Evolutionary conservation across 306 rosid species (phyloP).

Genomic region (Cucurbita pepo): DNA sequence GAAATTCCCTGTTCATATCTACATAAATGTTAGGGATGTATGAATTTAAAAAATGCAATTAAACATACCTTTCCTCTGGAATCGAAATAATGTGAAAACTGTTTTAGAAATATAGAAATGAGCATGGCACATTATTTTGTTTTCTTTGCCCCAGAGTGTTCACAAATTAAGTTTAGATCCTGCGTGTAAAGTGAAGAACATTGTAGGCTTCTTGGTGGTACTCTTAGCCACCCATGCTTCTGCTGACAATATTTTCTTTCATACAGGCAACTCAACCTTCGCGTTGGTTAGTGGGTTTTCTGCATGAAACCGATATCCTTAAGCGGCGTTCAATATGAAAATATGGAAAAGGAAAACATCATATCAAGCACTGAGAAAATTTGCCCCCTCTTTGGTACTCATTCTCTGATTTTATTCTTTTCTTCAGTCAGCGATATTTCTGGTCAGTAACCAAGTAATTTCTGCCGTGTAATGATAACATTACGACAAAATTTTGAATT

Average conservation of each 20-base stretch:
- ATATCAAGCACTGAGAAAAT: neutral
- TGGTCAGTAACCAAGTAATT: neutral
- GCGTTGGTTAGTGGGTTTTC: neutral
- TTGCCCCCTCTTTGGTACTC: constrained; percentile 5
- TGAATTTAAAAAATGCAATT: neutral
- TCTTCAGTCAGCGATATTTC: constrained; percentile 1
- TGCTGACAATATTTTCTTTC: neutral
- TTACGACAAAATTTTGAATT: neutral
- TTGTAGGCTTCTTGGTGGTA: neutral
- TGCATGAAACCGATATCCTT: neutral
- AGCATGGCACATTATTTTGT: neutral
- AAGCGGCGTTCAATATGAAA: neutral
- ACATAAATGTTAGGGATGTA: neutral
- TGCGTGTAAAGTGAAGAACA: neutral
- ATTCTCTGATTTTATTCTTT: constrained; percentile 1
- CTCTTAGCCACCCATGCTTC: neutral
- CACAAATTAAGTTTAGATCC: neutral
- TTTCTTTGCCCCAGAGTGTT: neutral
- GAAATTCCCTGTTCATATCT: neutral
- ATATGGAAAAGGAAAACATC: constrained; percentile 1
- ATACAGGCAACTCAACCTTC: neutral
- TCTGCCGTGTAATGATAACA: neutral
- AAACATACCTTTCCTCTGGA: neutral
- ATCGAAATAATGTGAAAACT: neutral
- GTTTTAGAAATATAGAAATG: neutral